phyloP scores from a whole-genome alignment of 2,329 filamentous ascomycete species.

The Alternaria consortialis region DNA sequence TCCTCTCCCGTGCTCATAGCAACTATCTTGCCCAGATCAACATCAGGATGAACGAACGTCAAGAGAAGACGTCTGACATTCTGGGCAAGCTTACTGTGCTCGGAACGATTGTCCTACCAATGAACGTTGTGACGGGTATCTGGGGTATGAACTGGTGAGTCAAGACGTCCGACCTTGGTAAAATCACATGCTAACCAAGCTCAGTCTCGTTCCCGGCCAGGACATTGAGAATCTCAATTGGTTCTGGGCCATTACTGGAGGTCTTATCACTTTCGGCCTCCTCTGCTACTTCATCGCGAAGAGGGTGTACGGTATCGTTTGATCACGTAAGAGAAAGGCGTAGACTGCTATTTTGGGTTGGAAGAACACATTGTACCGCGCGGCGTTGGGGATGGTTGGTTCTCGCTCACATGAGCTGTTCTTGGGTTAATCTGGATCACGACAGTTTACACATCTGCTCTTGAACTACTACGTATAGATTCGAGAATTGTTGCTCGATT shows the following conservation, averaged over 20 bases:
- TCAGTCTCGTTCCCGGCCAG: conserved; percentile 84
- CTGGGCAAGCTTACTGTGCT: conserved; percentile 94
- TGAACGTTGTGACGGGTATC: conserved; percentile 98
- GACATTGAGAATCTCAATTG: conserved; percentile 72
- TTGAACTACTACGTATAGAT: not conserved
- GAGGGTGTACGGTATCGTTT: conserved; percentile 60
- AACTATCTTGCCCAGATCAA: conserved; percentile 99
- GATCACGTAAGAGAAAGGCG: not conserved
- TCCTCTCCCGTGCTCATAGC: conserved; percentile 87
- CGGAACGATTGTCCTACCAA: conserved; percentile 94
- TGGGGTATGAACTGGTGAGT: conserved; percentile 87
- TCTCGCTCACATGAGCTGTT: not conserved
- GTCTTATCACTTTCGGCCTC: conserved; percentile 79
- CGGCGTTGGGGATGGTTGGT: conserved; percentile 9
- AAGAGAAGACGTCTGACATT: conserved; percentile 94
- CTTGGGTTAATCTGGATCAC: not conserved
- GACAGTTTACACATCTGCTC: not conserved
- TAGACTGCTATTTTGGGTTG: conserved; percentile 1
- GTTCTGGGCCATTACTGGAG: conserved; percentile 71
- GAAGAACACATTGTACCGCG: conserved; percentile 2
- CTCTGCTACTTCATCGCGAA: conserved; percentile 84
- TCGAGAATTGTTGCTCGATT: not conserved
- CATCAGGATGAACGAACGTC: conserved; percentile 97
- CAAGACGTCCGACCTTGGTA: not conserved
- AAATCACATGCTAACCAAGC: conserved; percentile 9